A percentile compares a stretch with the other conserved stretches of the same genome.
Evolutionary conservation across 108 stramenopile genomes (phyloP).

Genomic region (Skeletonema menzelii): DNA sequence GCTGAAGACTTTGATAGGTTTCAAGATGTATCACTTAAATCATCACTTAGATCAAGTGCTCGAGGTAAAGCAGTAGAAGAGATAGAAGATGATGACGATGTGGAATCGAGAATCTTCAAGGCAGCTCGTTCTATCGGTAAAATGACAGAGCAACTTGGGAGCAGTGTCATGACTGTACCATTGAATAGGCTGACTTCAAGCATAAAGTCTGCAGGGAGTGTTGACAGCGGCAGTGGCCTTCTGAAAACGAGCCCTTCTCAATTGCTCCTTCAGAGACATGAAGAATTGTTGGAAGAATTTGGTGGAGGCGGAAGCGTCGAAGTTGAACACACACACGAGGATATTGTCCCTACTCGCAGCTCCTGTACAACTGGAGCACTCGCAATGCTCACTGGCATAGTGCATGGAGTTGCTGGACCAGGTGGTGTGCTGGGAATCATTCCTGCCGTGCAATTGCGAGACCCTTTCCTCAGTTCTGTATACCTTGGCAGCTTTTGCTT

Average conservation of each 20-base stretch:
- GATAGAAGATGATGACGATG: neutral
- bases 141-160: neutral
- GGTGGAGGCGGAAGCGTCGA: neutral
- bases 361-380: conserved; percentile 19
- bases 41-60: neutral
- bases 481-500: conserved; percentile 69
- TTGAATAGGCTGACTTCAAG: neutral
- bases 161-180: neutral
- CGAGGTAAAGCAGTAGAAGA: neutral
- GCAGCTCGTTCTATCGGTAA: neutral
- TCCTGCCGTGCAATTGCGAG: conserved; percentile 70
- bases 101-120: neutral
- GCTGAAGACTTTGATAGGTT: neutral
- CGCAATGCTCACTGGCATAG: conserved; percentile 52
- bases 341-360: neutral
- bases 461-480: conserved; percentile 43
- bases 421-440: conserved; percentile 80
- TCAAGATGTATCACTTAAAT: neutral
- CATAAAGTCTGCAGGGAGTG: neutral
- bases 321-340: neutral
- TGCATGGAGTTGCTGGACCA: conserved; percentile 80
- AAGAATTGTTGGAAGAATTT: neutral
- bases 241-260: neutral
- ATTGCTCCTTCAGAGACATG: neutral
- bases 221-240: neutral